Evolutionary conservation across 2,329 filamentous ascomycete species (phyloP), one percentile per base, ranked within the genome.

Genomic region (Fusarium duplospermum): DNA sequence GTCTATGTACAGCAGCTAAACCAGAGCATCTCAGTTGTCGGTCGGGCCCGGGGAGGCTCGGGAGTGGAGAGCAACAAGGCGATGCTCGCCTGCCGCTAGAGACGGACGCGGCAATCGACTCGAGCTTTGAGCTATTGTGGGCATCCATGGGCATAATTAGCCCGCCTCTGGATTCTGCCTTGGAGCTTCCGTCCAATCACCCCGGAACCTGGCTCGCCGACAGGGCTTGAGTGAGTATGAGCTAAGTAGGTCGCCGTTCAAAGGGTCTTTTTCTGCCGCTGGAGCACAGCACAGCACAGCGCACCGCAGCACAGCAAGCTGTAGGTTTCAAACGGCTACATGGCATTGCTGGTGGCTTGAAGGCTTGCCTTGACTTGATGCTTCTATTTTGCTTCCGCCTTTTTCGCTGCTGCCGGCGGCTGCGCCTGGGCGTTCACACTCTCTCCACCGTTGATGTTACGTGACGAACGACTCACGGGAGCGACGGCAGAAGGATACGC

Each of bases 401-500:
- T 71, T 70, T 66, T 52, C 31, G 20, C 38, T 35, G 67, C 54
- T 18, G 57, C 72, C 74, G 69, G 67, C 54, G 18, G 52, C 74
- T 77, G 69, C 75, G 74, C 70, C 66, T 62, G 64, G 64, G 64
- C 52, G 66, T 73, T 75, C 69, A 69, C 64, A 58, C n/a, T 40
- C 68, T 63, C 75, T 66, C 71, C 75, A 75, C 75, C 64, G 57
- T 73, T 64, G 47, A 77, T 77, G 73, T 60, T 72, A 77, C 75
- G 69, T 71, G 64, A 67, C 65, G 64, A 65, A 69, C 57, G 36
- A 45, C 33, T 52, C 47, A 61, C 62, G 59, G 60, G 40, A 61
- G 33, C 33, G 29, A 64, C 56, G 40, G 42, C 47, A 52, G 18
- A 20, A n/a, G 47, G 59, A 56, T 66, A 69, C 47, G 42, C 67